A percentile compares a stretch with the other conserved stretches of the same genome.
These are phyloP conservation scores for Huntiella savannae DNA, from an alignment of 2,329 filamentous ascomycete species.

Conservation along the genomic window DNA sequence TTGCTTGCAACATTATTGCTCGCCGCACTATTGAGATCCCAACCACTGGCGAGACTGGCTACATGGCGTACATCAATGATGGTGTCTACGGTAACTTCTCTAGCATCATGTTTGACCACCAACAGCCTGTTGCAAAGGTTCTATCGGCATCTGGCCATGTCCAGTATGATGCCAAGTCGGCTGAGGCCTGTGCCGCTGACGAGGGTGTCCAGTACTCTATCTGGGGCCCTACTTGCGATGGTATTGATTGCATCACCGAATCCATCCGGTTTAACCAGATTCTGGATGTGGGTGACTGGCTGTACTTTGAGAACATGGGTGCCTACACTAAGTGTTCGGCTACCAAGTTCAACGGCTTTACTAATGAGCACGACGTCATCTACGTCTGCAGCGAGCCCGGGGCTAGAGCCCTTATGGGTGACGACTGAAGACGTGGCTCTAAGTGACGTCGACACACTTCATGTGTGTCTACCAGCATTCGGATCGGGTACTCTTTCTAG, in stretches of 20 bases:
- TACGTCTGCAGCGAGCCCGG: constrained; percentile 91
- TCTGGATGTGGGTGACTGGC: constrained; percentile 86
- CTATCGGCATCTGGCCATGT: constrained; percentile 42
- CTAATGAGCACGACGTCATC: constrained; percentile 75
- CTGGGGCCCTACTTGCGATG: constrained; percentile 96
- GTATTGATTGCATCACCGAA: constrained; percentile 83
- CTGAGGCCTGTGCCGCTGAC: constrained; percentile 22
- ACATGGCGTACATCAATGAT: constrained; percentile 97
- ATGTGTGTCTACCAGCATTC: constrained; percentile 5
- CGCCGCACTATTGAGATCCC: constrained; percentile 72
- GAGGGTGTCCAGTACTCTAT: constrained; percentile 66
- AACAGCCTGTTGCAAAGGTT: constrained; percentile 71
- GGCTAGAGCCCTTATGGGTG: constrained; percentile 42
- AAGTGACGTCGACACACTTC: not conserved
- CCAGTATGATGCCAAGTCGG: constrained; percentile 35
- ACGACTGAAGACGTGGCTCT: constrained; percentile 1
- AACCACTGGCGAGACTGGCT: constrained; percentile 44
- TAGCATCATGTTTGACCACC: constrained; percentile 98
- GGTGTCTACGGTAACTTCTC: constrained; percentile 97
- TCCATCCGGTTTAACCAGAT: constrained; percentile 58
- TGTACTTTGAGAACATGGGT: constrained; percentile 98
- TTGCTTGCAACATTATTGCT: constrained; percentile 90
- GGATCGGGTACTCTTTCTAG: not conserved
- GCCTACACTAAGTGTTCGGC: constrained; percentile 97
- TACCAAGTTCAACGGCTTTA: constrained; percentile 94